These are phyloP conservation scores for Setaria italica DNA, from an alignment of 202 grass and related monocot species.

Conservation along the genomic window DNA sequence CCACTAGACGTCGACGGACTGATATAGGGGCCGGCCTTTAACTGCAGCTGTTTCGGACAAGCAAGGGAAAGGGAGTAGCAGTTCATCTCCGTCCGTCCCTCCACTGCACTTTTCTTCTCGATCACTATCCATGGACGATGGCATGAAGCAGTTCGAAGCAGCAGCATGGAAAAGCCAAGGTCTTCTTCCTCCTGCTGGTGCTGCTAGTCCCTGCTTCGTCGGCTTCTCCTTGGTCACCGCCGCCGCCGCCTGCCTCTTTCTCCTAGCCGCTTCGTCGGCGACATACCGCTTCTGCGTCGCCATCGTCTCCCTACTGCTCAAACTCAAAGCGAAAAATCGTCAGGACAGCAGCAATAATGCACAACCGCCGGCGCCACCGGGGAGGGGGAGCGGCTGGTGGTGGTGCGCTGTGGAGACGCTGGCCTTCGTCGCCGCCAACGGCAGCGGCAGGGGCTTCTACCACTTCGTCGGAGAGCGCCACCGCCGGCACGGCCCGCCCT, in stretches of 20 bases:
- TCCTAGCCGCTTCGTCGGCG: not conserved
- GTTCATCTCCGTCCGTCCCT: no score
- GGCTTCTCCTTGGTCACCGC: not conserved
- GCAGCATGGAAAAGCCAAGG: not conserved
- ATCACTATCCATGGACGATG: not conserved
- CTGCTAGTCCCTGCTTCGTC: not conserved
- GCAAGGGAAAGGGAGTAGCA: no score
- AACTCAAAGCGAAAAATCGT: not conserved
- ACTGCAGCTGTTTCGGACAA: not conserved
- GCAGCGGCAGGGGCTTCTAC: conserved; percentile 77
- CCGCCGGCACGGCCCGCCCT: conserved; percentile 55
- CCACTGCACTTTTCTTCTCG: not conserved
- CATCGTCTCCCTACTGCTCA: not conserved
- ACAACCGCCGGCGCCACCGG: not conserved
- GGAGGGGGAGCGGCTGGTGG: conserved; percentile 27
- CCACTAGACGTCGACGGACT: not conserved
- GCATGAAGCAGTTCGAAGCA: not conserved
- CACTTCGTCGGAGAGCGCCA: conserved; percentile 71
- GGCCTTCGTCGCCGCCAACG: conserved; percentile 64
- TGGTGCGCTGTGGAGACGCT: conserved; percentile 63
- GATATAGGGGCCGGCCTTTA: not conserved
- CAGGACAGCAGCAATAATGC: not conserved
- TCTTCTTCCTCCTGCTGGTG: not conserved
- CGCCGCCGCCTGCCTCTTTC: not conserved
- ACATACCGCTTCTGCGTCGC: not conserved